Conservation (phyloP, 768 basidiomycete genomes). For the Cantharellus anzutake region DNA sequence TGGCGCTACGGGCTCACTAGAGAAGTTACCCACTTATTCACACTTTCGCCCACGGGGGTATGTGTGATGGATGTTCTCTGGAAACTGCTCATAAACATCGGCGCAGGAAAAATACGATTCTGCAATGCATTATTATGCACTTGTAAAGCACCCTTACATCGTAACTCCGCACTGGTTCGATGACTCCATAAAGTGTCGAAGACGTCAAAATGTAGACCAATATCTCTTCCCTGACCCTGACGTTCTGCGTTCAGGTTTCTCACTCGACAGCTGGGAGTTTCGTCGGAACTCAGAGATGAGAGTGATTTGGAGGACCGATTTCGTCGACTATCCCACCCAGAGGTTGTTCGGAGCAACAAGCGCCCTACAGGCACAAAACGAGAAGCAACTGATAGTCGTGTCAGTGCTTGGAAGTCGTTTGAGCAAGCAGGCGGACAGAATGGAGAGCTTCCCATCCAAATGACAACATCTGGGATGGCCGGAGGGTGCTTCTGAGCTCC, state of each 20-base stretch:
- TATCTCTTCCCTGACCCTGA: slow-evolving; percentile 41
- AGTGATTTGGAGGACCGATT: neutral
- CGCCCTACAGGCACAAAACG: neutral
- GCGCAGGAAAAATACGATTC: slow-evolving; percentile 15
- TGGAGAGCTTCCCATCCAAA: neutral
- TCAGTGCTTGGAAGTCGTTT: neutral
- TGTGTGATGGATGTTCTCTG: neutral
- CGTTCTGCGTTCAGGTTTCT: slow-evolving; percentile 20
- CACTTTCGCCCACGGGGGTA: slow-evolving; percentile 21
- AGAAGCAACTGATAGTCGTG: neutral
- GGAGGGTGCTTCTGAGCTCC: slow-evolving; percentile 39
- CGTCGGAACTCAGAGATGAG: neutral
- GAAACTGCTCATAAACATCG: neutral
- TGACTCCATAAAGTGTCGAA: slow-evolving; percentile 25
- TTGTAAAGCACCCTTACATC: slow-evolving; percentile 37
- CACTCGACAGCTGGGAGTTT: neutral
- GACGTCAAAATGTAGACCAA: slow-evolving; percentile 12
- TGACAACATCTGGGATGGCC: slow-evolving; percentile 27
- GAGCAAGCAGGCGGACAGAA: neutral
- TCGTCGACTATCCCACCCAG: too few species aligned
- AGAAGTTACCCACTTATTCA: slow-evolving; percentile 79
- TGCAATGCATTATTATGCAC: slow-evolving; percentile 36
- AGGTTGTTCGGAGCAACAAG: too few species aligned
- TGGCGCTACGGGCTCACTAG: slow-evolving; percentile 57
- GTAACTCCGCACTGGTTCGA: slow-evolving; percentile 91